Base-by-base conservation (phyloP, 2,329 filamentous ascomycete genomes). In the Paecilomyces fulvus region DNA sequence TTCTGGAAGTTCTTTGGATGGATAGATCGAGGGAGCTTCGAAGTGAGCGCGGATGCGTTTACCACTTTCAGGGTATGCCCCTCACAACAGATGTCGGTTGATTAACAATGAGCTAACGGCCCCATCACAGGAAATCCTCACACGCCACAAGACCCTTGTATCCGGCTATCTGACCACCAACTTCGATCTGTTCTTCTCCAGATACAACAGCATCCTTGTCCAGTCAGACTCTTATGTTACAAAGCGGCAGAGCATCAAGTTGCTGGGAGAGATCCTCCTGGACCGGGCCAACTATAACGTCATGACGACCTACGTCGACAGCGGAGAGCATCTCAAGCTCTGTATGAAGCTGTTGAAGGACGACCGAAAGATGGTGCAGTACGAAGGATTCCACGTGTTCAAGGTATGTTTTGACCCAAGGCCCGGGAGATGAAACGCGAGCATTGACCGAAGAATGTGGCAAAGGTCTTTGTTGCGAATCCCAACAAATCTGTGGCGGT, bases 331-430 rank as follows among this genome's bases (percentile, higher is more conserved):
- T 69, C 82, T 99, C 64, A 99, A 99, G 77, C 88, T 97, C 61
- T 94, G 92, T 77, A 99, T 99, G 94, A 97, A 95, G 73, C 80
- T 99, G 58, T 79, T 99, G 59, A 87, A 91, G 63, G 94, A 97
- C 72, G 92, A 97, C 73, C 85, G 92, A 64, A 94, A 95, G 74
- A 99, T 99, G 92, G 94, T 99, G 60, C 94, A 97, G 74, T 99
- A 99, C 71, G 94, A 99, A 73, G 94, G 92, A 7, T 99, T 99
- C 72, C 94, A 99, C 71, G 92, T 99, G 48, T 99, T 99, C 82
- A 99, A 99, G 79, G 83, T 84, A 67, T 59, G 64, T 58, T 46
- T 37, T 51, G 51, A 20, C 23, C 43, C 52, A 53, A 20, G 6
- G 3, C 49, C 17, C 9, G 48, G 21, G 23, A 11, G 3, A 49